A percentile compares a stretch with the other conserved stretches of the same genome.
Conservation (phyloP, 225 moss, liverwort and hornwort species). For the Rhytidiadelphus loreus region DNA sequence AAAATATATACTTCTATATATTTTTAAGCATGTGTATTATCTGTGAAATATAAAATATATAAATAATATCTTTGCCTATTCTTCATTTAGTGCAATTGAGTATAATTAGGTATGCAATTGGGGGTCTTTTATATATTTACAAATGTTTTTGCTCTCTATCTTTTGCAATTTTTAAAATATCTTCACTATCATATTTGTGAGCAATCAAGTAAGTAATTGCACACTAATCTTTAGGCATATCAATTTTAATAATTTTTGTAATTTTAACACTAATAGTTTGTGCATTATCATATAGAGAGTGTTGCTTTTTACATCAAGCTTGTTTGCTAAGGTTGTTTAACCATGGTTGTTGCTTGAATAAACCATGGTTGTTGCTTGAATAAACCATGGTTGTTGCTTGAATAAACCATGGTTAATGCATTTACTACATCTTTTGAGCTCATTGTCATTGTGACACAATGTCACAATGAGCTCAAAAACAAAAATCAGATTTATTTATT, state of each 20-base stretch:
- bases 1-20: background rate
- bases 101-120: background rate
- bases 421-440: too few species aligned
- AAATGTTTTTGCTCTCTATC: background rate
- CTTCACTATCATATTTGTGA: background rate
- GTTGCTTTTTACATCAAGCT: rapidly evolving
- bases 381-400: too few species aligned
- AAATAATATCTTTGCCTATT: background rate
- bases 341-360: too few species aligned
- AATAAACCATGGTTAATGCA: too few species aligned
- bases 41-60: too few species aligned
- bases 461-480: too few species aligned
- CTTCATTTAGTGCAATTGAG: rapidly evolving
- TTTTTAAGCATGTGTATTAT: background rate
- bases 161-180: background rate
- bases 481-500: too few species aligned
- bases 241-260: background rate
- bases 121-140: background rate
- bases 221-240: background rate
- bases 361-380: too few species aligned
- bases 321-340: background rate
- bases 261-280: background rate
- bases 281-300: background rate
- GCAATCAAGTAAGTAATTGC: background rate
- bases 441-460: too few species aligned